Conservation (phyloP, 768 basidiomycete genomes). For the Hericium erinaceus region DNA sequence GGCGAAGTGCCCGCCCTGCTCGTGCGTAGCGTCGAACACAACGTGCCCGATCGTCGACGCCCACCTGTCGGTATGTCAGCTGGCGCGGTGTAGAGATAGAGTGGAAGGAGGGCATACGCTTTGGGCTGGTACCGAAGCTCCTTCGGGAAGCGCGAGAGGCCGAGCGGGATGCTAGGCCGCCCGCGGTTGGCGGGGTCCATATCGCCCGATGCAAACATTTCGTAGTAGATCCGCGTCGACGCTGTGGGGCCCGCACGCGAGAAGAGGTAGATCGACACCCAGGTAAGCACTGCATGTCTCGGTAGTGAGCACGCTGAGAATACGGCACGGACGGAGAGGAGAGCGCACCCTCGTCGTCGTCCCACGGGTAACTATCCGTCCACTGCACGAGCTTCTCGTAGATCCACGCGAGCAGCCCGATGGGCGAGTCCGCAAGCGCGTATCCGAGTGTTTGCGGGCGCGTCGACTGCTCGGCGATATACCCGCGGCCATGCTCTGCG, state of each 20-base stretch:
- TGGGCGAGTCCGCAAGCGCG: slow-evolving; percentile 44
- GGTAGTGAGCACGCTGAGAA: too few species aligned
- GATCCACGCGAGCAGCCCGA: slow-evolving; percentile 29
- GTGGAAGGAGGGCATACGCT: slow-evolving; percentile 23
- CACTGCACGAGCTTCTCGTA: slow-evolving; percentile 22
- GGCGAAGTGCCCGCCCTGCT: slow-evolving; percentile 50
- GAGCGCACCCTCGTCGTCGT: slow-evolving; percentile 39
- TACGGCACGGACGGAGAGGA: too few species aligned
- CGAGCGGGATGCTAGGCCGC: slow-evolving; percentile 31
- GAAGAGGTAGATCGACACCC: slow-evolving; percentile 53
- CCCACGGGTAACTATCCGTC: slow-evolving; percentile 42
- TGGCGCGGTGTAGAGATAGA: background rate
- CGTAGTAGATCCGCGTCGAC: slow-evolving; percentile 51
- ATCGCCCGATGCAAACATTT: slow-evolving; percentile 15
- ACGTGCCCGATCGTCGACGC: slow-evolving; percentile 29
- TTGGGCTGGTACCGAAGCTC: slow-evolving; percentile 30
- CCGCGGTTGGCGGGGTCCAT: background rate
- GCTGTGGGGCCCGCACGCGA: slow-evolving; percentile 51
- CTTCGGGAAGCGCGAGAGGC: slow-evolving; percentile 43
- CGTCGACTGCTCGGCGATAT: slow-evolving; percentile 27
- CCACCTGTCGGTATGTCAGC: background rate
- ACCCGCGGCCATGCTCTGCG: slow-evolving; percentile 25
- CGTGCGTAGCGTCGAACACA: slow-evolving; percentile 41
- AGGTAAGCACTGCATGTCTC: slow-evolving; percentile 39
- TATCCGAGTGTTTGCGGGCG: slow-evolving; percentile 33